Evolutionary conservation across 1,284 basidiomycete genomes (phyloP), one percentile per base, ranked within the genome.

Genomic region (Trichosporon sp.): DNA sequence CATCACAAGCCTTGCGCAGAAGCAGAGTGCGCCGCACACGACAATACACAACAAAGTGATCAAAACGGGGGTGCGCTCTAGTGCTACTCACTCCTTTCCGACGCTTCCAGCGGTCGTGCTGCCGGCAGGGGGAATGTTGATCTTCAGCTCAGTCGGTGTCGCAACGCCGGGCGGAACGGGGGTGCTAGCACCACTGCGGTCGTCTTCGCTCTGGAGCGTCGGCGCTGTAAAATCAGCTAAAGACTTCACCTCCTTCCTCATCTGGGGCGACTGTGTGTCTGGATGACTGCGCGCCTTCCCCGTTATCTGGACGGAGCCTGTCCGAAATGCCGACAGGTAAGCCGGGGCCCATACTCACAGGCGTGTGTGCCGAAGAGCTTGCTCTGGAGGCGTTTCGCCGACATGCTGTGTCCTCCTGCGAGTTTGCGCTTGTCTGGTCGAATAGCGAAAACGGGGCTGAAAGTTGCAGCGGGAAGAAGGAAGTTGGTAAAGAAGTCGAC

Each of bases 81-180:
- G 38, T 11, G 10, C 8, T 37, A 59, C 66, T 68, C 67, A 68
- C 63, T 37, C 54, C 48, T 65, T 64, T 16, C 56, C 31, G 12
- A 61, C 11, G 2, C 14, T 32, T 11, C 14, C 21, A 16, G 32
- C 32, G n/a, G 26, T 10, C 5, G n/a, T 1, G n/a, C 35, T 37
- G 35, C 35, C 35, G 85, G 46, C 4, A 75, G 90, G 90, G 14
- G 93, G 93, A 73, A 95, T 94, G 74, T 91, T 87, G 80, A 95
- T 93, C 40, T 90, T 91, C 74, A 95, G 87, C 26, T 72, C 67
- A 1, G 37, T 26, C 26, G 54, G 32, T 12, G 67, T 12, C n/a
- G 38, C n/a, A n/a, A 43, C 59, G 14, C 35, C 43, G 32, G 68
- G 26, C 1, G 59, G 40, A n/a, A 59, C 16, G 10, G 59, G 46